Evolutionary conservation across 2,329 filamentous ascomycete genomes (phyloP).

Genomic region (Claviceps cyperi): DNA sequence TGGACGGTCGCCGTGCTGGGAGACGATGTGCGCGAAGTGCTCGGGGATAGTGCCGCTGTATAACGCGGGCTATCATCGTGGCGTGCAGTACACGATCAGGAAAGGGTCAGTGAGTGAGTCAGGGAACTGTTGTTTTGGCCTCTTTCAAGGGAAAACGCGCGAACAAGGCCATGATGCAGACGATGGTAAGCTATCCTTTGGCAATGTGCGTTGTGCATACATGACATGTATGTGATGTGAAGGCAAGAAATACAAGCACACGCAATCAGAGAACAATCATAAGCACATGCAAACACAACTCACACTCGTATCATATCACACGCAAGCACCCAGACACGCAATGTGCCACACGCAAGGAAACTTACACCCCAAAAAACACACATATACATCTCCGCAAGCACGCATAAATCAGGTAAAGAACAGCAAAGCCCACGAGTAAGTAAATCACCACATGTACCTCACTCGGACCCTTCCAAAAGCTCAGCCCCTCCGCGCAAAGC

Average conservation of each 20-base stretch:
- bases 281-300: not conserved
- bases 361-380: too few species aligned
- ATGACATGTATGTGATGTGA: too few species aligned
- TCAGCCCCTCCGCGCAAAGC: slow-evolving; percentile 9
- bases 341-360: not conserved
- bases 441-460: slow-evolving; percentile 11
- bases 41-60: slow-evolving; percentile 55
- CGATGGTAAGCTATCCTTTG: too few species aligned
- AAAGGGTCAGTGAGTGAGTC: not conserved
- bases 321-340: not conserved
- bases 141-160: too few species aligned
- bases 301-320: too few species aligned
- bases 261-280: not conserved
- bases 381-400: too few species aligned
- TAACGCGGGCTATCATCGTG: slow-evolving; percentile 42
- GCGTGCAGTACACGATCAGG: not conserved
- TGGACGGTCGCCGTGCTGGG: slow-evolving; percentile 45
- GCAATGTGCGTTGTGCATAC: too few species aligned
- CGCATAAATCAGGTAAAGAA: too few species aligned
- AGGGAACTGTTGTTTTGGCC: too few species aligned
- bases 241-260: too few species aligned
- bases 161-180: too few species aligned
- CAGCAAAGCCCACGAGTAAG: too few species aligned
- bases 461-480: slow-evolving; percentile 16
- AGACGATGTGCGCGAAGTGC: slow-evolving; percentile 55